These are phyloP conservation scores for Rhododendron griersonianum DNA, from an alignment of 148 eudicot genomes.

Conservation along the genomic window DNA sequence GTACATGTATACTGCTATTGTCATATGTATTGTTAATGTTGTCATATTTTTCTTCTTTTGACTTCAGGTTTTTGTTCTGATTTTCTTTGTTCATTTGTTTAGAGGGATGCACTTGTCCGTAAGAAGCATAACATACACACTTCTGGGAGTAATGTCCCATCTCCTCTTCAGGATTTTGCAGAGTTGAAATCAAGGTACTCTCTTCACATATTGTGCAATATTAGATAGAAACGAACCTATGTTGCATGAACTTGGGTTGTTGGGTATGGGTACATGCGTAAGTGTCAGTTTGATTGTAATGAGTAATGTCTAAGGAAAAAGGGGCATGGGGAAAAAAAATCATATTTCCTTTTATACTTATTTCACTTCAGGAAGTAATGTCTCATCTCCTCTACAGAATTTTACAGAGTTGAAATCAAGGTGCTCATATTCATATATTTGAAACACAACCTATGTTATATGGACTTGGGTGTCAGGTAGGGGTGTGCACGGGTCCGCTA, in stretches of 20 bases:
- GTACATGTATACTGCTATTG: not conserved
- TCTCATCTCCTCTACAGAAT: not conserved
- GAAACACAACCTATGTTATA: not conserved
- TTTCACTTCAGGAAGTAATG: not conserved
- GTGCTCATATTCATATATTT: not conserved
- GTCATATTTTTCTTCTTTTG: not conserved
- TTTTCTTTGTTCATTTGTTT: constrained; percentile 14
- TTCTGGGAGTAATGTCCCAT: constrained; percentile 71
- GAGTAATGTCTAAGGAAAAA: not conserved
- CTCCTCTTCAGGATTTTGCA: constrained; percentile 77
- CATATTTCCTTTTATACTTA: not conserved
- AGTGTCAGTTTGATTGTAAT: not conserved
- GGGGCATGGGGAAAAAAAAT: not conserved
- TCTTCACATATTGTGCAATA: not conserved
- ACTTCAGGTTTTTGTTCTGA: not conserved
- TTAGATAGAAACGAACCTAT: not conserved
- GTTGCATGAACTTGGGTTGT: not conserved
- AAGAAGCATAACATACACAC: constrained; percentile 72
- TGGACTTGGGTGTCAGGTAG: not conserved
- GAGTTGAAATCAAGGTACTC: constrained; percentile 68
- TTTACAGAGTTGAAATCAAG: not conserved
- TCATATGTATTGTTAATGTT: not conserved
- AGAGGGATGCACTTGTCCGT: constrained; percentile 75
- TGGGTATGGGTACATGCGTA: not conserved
- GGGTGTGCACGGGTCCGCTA: not conserved